Percentiles rank a stretch among this genome's conserved stretches.
Evolutionary conservation across 371 early-diverging fungal genomes (phyloP).

Genomic region (Mucor piriformis): DNA sequence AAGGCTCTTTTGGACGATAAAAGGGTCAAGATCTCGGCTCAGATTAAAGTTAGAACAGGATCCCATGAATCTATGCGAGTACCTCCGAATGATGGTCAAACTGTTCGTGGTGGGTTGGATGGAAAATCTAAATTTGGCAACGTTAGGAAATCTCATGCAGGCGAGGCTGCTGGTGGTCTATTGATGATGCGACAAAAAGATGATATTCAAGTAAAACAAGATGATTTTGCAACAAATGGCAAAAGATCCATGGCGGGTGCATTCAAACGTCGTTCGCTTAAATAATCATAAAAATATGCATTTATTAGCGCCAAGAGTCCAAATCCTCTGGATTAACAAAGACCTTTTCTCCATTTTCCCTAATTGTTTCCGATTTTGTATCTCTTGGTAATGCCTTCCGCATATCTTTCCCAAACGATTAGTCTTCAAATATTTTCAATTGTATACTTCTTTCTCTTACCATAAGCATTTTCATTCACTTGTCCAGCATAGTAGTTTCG

Average conservation of each 20-base stretch:
- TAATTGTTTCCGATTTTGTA: slow-evolving; percentile 65
- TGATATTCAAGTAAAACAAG: background rate
- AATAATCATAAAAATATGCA: too few species aligned
- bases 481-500: slow-evolving; percentile 86
- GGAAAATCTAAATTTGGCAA: slow-evolving; percentile 3
- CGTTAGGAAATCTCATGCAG: slow-evolving; percentile 33
- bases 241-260: background rate
- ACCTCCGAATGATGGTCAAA: slow-evolving; percentile 32
- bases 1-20: slow-evolving; percentile 7
- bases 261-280: slow-evolving; percentile 1
- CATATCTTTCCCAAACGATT: too few species aligned
- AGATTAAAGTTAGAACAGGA: slow-evolving; percentile 41
- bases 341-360: slow-evolving; percentile 65
- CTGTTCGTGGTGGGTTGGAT: slow-evolving; percentile 11
- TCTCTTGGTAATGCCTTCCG: slow-evolving; percentile 84
- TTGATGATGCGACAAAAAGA: slow-evolving; percentile 47
- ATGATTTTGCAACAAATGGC: background rate
- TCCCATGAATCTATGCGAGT: slow-evolving; percentile 39
- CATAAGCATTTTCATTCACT: slow-evolving; percentile 82
- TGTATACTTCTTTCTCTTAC: slow-evolving; percentile 43
- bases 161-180: slow-evolving; percentile 51
- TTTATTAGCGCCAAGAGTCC: slow-evolving; percentile 48
- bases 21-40: slow-evolving; percentile 45
- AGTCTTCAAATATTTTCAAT: background rate
- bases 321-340: slow-evolving; percentile 63